These are phyloP conservation scores for Naganishia vaughanmartiniae DNA, from an alignment of 768 basidiomycete genomes.

Conservation along the genomic window DNA sequence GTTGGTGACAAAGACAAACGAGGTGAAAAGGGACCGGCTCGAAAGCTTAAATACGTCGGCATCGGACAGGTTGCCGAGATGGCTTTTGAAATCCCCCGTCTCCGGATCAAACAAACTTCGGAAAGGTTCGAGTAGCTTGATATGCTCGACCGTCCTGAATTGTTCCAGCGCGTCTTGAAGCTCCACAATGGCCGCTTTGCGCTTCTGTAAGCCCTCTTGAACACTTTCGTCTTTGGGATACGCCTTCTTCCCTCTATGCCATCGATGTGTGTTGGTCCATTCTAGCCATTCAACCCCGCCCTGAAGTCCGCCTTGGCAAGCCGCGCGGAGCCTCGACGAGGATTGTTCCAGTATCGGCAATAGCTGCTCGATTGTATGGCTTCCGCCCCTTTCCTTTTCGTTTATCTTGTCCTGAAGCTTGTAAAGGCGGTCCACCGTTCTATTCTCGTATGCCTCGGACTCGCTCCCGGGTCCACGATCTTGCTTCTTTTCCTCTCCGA, in stretches of 20 bases:
- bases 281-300: constrained; percentile 47
- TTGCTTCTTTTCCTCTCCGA: constrained; percentile 2
- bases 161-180: constrained; percentile 34
- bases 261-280: constrained; percentile 45
- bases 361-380: constrained; percentile 43
- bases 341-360: constrained; percentile 45
- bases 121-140: constrained; percentile 56
- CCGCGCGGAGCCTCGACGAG: constrained; percentile 39
- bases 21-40: constrained; percentile 56
- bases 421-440: constrained; percentile 11
- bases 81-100: constrained; percentile 36
- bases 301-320: constrained; percentile 36
- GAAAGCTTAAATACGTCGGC: constrained; percentile 16
- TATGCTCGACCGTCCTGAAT: constrained; percentile 47
- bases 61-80: constrained; percentile 21
- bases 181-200: constrained; percentile 35
- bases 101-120: constrained; percentile 50
- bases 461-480: background rate
- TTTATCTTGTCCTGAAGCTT: constrained; percentile 10
- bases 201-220: constrained; percentile 26
- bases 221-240: constrained; percentile 15
- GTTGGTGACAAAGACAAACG: constrained; percentile 59
- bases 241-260: constrained; percentile 27
- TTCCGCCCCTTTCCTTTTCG: constrained; percentile 34
- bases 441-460: background rate